Percentiles rank a stretch among this genome's conserved stretches.
Evolutionary conservation across 2,329 filamentous ascomycete species (phyloP).

Genomic region (Penicillium oxalicum): DNA sequence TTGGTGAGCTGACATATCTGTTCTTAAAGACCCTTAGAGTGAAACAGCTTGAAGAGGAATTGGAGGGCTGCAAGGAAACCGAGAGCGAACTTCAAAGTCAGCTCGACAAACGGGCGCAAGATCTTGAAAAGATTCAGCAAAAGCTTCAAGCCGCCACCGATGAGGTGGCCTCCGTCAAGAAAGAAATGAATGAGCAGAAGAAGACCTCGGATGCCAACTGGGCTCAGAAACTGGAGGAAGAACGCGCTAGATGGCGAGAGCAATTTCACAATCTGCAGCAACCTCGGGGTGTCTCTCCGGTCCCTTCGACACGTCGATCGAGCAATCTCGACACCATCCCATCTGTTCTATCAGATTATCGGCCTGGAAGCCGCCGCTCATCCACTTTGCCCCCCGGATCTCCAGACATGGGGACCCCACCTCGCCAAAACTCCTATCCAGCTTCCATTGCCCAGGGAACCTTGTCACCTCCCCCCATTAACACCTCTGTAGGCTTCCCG

Average conservation of each 20-base stretch:
- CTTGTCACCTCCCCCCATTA: slow-evolving; percentile 26
- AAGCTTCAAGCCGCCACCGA: slow-evolving; percentile 49
- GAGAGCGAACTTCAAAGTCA: slow-evolving; percentile 45
- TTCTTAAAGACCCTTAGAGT: slow-evolving; percentile 54
- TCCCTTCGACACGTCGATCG: slow-evolving; percentile 36
- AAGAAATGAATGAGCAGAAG: slow-evolving; percentile 55
- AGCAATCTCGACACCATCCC: slow-evolving; percentile 34
- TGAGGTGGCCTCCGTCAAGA: slow-evolving; percentile 54
- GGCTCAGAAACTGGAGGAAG: slow-evolving; percentile 58
- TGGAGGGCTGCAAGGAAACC: slow-evolving; percentile 57
- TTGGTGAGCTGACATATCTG: slow-evolving; percentile 4
- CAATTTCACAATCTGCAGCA: slow-evolving; percentile 38
- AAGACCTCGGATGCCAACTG: slow-evolving; percentile 53
- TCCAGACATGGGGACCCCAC: slow-evolving; percentile 36
- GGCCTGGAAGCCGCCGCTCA: slow-evolving; percentile 37
- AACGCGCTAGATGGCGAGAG: slow-evolving; percentile 54
- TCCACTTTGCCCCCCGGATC: slow-evolving; percentile 33
- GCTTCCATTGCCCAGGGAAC: slow-evolving; percentile 23
- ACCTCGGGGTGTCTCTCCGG: slow-evolving; percentile 38
- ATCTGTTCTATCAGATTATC: slow-evolving; percentile 32
- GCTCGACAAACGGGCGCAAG: slow-evolving; percentile 59
- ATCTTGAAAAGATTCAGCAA: slow-evolving; percentile 45
- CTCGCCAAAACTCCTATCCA: slow-evolving; percentile 44
- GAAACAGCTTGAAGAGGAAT: slow-evolving; percentile 71
- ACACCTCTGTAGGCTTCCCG: slow-evolving; percentile 8